These are phyloP conservation scores for Paraphaeosphaeria minitans DNA, from an alignment of 2,329 filamentous ascomycete species.

Conservation along the genomic window DNA sequence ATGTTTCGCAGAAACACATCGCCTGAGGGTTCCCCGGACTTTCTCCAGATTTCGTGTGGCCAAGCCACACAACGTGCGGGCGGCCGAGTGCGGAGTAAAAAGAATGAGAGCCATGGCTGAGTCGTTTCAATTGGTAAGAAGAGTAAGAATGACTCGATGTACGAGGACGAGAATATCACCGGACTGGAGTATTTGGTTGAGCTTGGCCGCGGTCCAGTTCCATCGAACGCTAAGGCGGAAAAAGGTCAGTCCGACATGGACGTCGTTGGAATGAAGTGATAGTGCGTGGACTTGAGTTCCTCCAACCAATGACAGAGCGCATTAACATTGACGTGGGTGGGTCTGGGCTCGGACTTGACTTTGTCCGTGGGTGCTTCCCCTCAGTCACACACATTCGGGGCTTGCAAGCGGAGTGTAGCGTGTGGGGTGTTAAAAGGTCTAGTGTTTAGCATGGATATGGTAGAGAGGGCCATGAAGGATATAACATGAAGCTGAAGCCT, in stretches of 20 bases:
- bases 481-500: constrained; percentile 1
- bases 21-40: constrained; percentile 22
- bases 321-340: not conserved
- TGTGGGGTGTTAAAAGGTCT: not conserved
- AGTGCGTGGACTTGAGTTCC: not conserved
- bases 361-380: constrained; percentile 1
- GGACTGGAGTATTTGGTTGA: not conserved
- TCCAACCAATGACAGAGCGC: not conserved
- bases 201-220: not conserved
- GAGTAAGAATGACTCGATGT: not conserved
- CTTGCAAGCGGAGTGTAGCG: not conserved
- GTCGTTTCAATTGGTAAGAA: not conserved
- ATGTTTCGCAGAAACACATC: constrained; percentile 24
- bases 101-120: not conserved
- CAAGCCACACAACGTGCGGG: not conserved
- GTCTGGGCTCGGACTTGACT: not conserved
- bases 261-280: not conserved
- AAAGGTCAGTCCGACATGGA: not conserved
- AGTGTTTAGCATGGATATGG: not conserved
- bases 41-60: constrained; percentile 24
- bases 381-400: not conserved
- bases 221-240: not conserved
- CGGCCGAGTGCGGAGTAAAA: not conserved
- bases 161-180: not conserved
- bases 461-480: not conserved